These are phyloP conservation scores for Epichloe uncinata DNA, from an alignment of 2,329 filamentous ascomycete species.

Conservation along the genomic window DNA sequence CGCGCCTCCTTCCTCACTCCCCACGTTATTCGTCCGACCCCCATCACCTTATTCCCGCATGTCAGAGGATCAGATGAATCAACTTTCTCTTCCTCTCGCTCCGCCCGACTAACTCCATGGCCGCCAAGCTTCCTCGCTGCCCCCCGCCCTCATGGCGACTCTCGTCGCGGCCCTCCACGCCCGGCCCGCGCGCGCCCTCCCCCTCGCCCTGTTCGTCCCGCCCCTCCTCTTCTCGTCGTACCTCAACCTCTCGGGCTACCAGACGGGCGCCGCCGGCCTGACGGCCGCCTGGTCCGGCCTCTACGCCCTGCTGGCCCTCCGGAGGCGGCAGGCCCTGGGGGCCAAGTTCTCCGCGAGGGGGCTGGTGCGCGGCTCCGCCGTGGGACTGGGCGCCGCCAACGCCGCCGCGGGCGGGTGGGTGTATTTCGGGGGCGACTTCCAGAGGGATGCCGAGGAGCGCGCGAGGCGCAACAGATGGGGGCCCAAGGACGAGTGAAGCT, in stretches of 20 bases:
- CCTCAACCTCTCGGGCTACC: constrained; percentile 45
- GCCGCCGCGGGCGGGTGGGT: constrained; percentile 35
- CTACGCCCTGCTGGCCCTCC: constrained; percentile 41
- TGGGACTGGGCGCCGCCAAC: constrained; percentile 37
- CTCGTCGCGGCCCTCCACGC: constrained; percentile 43
- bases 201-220: constrained; percentile 38
- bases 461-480: constrained; percentile 39
- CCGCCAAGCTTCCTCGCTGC: constrained; percentile 42
- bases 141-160: constrained; percentile 39
- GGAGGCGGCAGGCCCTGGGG: constrained; percentile 28
- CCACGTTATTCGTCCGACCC: too few relatives aligned
- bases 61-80: too few relatives aligned
- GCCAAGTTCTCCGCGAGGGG: constrained; percentile 34
- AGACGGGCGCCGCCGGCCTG: constrained; percentile 41
- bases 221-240: constrained; percentile 34
- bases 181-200: constrained; percentile 37
- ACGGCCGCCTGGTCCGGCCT: constrained; percentile 43
- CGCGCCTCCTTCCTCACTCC: too few relatives aligned
- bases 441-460: constrained; percentile 34
- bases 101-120: too few relatives aligned
- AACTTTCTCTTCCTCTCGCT: too few relatives aligned
- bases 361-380: constrained; percentile 34
- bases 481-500: constrained; percentile 6
- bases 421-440: constrained; percentile 38
- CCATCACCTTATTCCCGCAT: too few relatives aligned